Evolutionary conservation across 306 rosid genomes (phyloP), one percentile per base, ranked within the genome.

Genomic region (Arachis stenosperma): DNA sequence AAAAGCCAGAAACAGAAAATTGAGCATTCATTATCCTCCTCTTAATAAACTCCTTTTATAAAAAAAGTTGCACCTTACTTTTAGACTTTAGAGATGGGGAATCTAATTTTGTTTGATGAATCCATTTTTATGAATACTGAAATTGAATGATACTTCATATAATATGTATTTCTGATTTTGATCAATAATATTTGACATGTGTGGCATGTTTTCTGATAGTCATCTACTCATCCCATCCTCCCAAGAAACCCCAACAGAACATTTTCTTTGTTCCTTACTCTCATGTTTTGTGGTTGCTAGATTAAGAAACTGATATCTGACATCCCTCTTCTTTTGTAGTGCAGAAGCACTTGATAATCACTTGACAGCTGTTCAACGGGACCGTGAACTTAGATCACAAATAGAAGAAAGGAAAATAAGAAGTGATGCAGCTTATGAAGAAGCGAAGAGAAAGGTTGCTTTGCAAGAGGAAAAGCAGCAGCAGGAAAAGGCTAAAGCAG

Each of bases 321-420:
- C 58, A 78, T 69, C 74, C 74, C 51, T 50, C 13, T 50, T 43
- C n/a, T 44, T 65, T 50, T 86, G 82, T 67, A 93, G 98, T 59
- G 98, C 98, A 27, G 96, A 89, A 82, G 94, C 82, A 65, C 92
- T 93, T 78, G 96, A 93, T 84, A 87, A 81, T 88, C 96, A 93
- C 82, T 84, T 93, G 87, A 89, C 92, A 70, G 89, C 84, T 75
- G 86, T 93, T 84, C 98, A 90, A 73, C 85, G 80, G 51, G 88
- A 89, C 37, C 97, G 83, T 77, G 98, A 93, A 78, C 87, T 75
- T 71, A 88, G 61, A 86, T 90, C 98, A 60, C 97, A 90, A 77
- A 90, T 86, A 78, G 98, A 89, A 86, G 98, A 93, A 85, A 85
- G 92, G 77, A 90, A 88, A 84, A 87, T 90, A 79, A 86, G 90